These are phyloP conservation scores for Polyporus tsugae DNA, from an alignment of 1,284 basidiomycete species.

Conservation along the genomic window DNA sequence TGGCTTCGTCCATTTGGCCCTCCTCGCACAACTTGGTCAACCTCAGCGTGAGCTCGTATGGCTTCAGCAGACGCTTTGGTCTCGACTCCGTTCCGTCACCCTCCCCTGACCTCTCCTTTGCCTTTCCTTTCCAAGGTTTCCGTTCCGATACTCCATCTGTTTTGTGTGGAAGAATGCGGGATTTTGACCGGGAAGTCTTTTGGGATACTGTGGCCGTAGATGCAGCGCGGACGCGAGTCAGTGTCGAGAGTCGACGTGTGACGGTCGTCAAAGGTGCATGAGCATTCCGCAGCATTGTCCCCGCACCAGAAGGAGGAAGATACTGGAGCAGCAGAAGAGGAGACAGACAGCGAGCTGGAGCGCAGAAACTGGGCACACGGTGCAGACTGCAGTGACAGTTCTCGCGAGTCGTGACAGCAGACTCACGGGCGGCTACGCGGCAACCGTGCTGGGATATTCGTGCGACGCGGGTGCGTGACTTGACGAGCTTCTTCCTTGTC, in stretches of 20 bases:
- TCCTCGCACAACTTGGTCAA: slow-evolving; percentile 62
- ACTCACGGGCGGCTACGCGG: slow-evolving; percentile 12
- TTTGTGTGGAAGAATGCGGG: background rate
- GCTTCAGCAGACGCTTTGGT: slow-evolving; percentile 52
- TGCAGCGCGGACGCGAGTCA: slow-evolving; percentile 5
- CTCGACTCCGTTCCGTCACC: background rate
- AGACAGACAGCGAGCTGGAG: background rate
- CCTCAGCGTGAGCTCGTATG: slow-evolving; percentile 64
- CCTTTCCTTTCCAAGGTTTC: slow-evolving; percentile 8
- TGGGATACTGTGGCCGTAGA: slow-evolving; percentile 1
- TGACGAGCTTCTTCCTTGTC: slow-evolving; percentile 1
- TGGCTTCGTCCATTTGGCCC: slow-evolving; percentile 65
- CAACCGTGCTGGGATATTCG: background rate
- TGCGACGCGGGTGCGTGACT: slow-evolving; percentile 6
- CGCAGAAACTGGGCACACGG: background rate
- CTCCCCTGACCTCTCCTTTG: background rate
- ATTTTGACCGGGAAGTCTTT: background rate
- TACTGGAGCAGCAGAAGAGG: background rate
- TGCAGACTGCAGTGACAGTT: no score
- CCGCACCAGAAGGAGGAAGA: no score
- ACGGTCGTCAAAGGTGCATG: background rate
- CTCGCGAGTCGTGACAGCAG: background rate
- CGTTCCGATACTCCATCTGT: background rate
- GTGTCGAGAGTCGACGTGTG: slow-evolving; percentile 7
- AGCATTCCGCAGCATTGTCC: slow-evolving; percentile 4